These are phyloP conservation scores for Elongisporangium prolatum DNA, from an alignment of 352 stramenopile genomes.

Conservation along the genomic window DNA sequence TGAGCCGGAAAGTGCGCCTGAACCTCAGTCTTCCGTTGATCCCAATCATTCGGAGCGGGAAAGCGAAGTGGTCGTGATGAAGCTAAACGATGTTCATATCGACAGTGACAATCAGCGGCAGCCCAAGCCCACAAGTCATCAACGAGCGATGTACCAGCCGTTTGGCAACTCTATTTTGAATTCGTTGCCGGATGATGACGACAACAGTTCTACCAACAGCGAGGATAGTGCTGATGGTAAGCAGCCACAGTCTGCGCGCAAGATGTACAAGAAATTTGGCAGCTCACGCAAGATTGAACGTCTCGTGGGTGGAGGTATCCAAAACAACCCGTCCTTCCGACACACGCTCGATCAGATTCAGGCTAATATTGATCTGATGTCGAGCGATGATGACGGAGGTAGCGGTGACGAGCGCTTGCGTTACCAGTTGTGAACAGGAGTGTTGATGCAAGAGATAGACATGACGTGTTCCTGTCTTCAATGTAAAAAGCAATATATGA, in stretches of 20 bases:
- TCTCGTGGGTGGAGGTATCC: constrained; percentile 21
- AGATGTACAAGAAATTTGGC: constrained; percentile 37
- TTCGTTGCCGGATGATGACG: constrained; percentile 5
- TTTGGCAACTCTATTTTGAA: constrained; percentile 26
- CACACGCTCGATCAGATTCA: constrained; percentile 59
- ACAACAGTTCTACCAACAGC: constrained; percentile 6
- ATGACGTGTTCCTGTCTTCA: neutral
- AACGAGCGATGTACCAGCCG: constrained; percentile 9
- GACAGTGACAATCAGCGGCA: neutral
- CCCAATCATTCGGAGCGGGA: no score
- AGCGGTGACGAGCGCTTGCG: constrained; percentile 18
- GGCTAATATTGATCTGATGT: constrained; percentile 48
- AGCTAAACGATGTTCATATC: neutral
- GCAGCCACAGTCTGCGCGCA: constrained; percentile 29
- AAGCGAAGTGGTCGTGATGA: neutral
- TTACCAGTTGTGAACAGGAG: neutral
- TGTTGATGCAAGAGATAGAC: neutral
- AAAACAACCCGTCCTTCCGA: constrained; percentile 38
- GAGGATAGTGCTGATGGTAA: constrained; percentile 38
- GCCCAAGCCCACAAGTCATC: neutral
- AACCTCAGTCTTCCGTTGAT: neutral
- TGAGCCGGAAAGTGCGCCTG: neutral
- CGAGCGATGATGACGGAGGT: constrained; percentile 39
- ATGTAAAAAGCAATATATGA: neutral
- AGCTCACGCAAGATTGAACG: constrained; percentile 44